Percentiles rank a stretch among this genome's conserved stretches.
Evolutionary conservation across 768 basidiomycete genomes (phyloP).

Genomic region (Mycena epipterygia): DNA sequence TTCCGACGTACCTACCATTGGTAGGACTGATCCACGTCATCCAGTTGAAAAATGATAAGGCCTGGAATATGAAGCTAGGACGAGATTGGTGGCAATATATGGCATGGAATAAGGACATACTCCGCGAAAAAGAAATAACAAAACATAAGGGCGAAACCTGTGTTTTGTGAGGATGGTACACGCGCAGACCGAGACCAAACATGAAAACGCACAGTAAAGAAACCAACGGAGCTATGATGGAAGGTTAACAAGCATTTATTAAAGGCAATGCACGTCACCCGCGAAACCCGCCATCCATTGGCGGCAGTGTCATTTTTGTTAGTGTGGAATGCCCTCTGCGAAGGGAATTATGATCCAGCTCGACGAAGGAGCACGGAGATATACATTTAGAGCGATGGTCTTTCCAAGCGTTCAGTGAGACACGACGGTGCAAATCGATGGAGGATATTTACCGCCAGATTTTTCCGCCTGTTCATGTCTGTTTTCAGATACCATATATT

Average conservation of each 20-base stretch:
- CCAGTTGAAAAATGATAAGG: constrained; percentile 49
- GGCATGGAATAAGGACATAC: constrained; percentile 17
- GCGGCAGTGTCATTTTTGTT: constrained; percentile 33
- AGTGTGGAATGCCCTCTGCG: constrained; percentile 65
- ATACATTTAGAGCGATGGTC: constrained; percentile 21
- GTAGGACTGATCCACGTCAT: constrained; percentile 59
- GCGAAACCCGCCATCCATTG: constrained; percentile 40
- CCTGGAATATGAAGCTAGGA: constrained; percentile 50
- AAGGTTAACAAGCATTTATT: neutral
- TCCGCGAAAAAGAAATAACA: constrained; percentile 41
- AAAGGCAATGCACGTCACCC: constrained; percentile 3
- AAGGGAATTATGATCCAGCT: neutral
- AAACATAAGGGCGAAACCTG: constrained; percentile 49
- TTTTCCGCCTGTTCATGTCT: constrained; percentile 44
- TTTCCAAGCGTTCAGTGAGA: neutral
- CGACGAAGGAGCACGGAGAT: neutral
- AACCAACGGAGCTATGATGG: constrained; percentile 54
- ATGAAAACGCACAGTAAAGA: too few species aligned
- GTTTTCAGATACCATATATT: too few species aligned
- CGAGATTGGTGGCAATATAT: constrained; percentile 43
- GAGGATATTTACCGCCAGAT: constrained; percentile 10
- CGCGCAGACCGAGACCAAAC: too few species aligned
- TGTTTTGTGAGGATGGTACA: too few species aligned
- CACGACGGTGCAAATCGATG: neutral
- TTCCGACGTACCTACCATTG: too few species aligned